Base-by-base conservation (phyloP, 1,284 basidiomycete genomes). In the Phellopilus nigrolimitatus region DNA sequence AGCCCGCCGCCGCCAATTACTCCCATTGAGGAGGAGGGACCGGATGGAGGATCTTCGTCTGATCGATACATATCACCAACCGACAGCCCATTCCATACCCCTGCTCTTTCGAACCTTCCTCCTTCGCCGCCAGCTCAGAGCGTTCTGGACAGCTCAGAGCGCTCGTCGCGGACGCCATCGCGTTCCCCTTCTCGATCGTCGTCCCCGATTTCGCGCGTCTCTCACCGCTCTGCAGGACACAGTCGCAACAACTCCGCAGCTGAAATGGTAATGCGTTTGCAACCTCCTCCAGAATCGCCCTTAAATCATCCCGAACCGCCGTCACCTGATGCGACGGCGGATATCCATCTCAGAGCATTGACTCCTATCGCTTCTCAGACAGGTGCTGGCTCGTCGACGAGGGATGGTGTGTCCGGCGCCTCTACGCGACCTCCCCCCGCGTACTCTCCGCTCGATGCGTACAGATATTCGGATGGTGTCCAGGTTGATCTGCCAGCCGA, bases 401-500 rank as follows among this genome's bases (percentile, higher is more conserved):
- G 41, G 38, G 49, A 31, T 47, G 48, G 51, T 37, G 25, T 28
- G 25, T 17, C 53, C 61, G 21, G 58, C 67, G 12, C 51, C 75
- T 31, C 68, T 44, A 72, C 77, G 58, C 73, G 79, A 53, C 83
- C 84, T 55, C 88, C 88, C 24, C 88, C 88, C 21, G 85, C 84
- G 19, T 91, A 91, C 67, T 90, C 88, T 6, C 88, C 88, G 15
- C 65, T 91, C 59, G 88, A 91, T 61, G 84, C 88, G 10, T 86
- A 75, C 60, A 77, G 80, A 36, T 90, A 91, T 61, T 73, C 82
- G 27, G 88, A 91, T 34, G 88, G 88, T 33, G 88, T 91, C 22
- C 84, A 85, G 52, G 79, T 91, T 46, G 88, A 91, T 65, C 71
- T 91, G 39, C 88, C 88, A 22, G 86, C 88, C 17, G 88, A 91